phyloP scores from a whole-genome alignment of 2,329 filamentous ascomycete species.

The Fusarium equiseti region DNA sequence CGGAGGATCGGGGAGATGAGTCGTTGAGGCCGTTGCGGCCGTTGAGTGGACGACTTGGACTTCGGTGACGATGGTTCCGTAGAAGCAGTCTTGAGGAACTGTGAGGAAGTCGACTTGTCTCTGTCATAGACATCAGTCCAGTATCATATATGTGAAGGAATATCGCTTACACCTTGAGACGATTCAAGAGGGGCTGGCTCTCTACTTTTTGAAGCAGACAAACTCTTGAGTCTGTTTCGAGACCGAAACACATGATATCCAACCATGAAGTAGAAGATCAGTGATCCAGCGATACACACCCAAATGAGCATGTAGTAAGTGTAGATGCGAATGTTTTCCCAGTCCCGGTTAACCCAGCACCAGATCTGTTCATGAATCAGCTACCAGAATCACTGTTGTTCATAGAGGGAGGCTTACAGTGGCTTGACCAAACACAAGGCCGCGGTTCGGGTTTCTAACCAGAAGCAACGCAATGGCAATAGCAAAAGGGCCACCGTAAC shows the following conservation, averaged over 20 bases:
- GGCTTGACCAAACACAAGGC: conserved; percentile 66
- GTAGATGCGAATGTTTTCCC: conserved; percentile 69
- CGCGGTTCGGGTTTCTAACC: conserved; percentile 55
- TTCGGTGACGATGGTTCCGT: conserved; percentile 66
- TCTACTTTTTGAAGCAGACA: conserved; percentile 56
- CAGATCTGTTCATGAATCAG: conserved; percentile 61
- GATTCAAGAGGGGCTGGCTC: conserved; percentile 51
- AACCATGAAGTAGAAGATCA: conserved; percentile 67
- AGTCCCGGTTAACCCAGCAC: conserved; percentile 70
- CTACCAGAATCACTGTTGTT: neutral
- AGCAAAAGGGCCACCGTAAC: conserved; percentile 78
- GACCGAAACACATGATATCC: conserved; percentile 71
- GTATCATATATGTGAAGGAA: neutral
- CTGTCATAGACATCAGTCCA: conserved; percentile 24
- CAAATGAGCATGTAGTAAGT: conserved; percentile 73
- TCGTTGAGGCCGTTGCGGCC: conserved; percentile 43
- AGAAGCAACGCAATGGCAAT: conserved; percentile 76
- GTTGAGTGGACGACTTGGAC: conserved; percentile 59
- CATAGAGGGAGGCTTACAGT: conserved; percentile 58
- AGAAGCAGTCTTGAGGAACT: conserved; percentile 54
- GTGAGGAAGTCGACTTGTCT: conserved; percentile 43
- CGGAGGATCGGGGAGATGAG: conserved; percentile 40
- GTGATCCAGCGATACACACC: conserved; percentile 68
- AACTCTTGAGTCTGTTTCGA: conserved; percentile 66
- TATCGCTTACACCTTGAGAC: conserved; percentile 40